Conservation (phyloP, 2,329 filamentous ascomycete genomes). For the Calonectria multiphialidica region DNA sequence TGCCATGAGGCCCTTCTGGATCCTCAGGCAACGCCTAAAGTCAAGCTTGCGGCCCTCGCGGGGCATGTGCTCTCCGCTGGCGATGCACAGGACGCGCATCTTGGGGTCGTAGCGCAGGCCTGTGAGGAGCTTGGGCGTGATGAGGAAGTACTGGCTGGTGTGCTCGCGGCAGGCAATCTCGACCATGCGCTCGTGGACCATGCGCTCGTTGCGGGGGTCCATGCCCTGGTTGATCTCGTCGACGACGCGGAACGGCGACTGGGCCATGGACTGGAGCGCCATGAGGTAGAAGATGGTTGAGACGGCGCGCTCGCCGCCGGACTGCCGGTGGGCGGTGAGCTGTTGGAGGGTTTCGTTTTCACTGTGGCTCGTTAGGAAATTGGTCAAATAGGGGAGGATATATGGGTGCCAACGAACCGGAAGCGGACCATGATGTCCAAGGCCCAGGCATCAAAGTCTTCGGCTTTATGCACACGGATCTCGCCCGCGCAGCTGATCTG, state of each 20-base stretch:
- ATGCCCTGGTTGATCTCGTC: conserved; percentile 99
- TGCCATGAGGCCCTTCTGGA: conserved; percentile 56
- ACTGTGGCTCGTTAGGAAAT: conserved; percentile 53
- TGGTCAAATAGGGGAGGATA: neutral
- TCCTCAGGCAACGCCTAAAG: conserved; percentile 59
- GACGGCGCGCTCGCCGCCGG: conserved; percentile 94
- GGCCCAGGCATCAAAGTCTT: conserved; percentile 94
- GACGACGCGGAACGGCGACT: conserved; percentile 96
- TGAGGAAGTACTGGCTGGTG: conserved; percentile 91
- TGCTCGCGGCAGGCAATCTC: conserved; percentile 92
- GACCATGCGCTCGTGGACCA: conserved; percentile 98
- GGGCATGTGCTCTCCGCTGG: conserved; percentile 83
- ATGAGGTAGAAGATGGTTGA: conserved; percentile 99
- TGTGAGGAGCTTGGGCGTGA: conserved; percentile 93
- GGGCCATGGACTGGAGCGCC: conserved; percentile 93
- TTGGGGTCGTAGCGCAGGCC: conserved; percentile 87
- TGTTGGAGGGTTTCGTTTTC: conserved; percentile 86
- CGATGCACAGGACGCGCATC: conserved; percentile 95
- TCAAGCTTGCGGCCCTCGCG: conserved; percentile 63
- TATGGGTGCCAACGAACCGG: conserved; percentile 66
- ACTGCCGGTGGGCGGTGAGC: conserved; percentile 92
- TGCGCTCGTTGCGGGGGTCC: conserved; percentile 98
- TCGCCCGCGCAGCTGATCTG: conserved; percentile 95
- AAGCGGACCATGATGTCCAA: conserved; percentile 97
- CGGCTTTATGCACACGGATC: conserved; percentile 87